phyloP scores from a whole-genome alignment of 805 yeast genomes.

The Debaryomyces hansenii region DNA sequence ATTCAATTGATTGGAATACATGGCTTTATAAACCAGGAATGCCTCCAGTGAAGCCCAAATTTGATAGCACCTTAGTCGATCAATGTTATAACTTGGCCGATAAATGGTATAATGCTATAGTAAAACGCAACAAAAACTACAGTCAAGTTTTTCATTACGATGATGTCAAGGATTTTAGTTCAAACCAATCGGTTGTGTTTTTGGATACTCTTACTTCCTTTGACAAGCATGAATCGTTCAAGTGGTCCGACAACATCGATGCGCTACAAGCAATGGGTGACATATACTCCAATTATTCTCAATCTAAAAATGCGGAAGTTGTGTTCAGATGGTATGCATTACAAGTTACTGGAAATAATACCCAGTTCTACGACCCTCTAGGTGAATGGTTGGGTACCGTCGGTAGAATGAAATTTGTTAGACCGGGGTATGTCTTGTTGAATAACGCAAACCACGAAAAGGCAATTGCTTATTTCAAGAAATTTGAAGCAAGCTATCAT shows the following conservation, averaged over 20 bases:
- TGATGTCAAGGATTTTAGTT: slow-evolving; percentile 60
- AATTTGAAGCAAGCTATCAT: slow-evolving; percentile 64
- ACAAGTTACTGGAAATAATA: slow-evolving; percentile 54
- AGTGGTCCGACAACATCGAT: slow-evolving; percentile 36
- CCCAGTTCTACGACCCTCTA: slow-evolving; percentile 47
- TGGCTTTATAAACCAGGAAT: slow-evolving; percentile 85
- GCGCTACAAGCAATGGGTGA: slow-evolving; percentile 32
- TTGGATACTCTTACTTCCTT: slow-evolving; percentile 63
- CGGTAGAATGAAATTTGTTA: slow-evolving; percentile 91
- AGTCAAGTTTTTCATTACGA: slow-evolving; percentile 34
- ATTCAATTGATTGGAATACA: slow-evolving; percentile 76
- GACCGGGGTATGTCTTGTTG: slow-evolving; percentile 77
- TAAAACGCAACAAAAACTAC: slow-evolving; percentile 13
- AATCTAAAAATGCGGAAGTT: slow-evolving; percentile 76
- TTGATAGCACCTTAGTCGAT: slow-evolving; percentile 77
- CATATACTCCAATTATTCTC: slow-evolving; percentile 40
- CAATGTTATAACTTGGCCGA: slow-evolving; percentile 65
- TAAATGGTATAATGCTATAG: slow-evolving; percentile 55
- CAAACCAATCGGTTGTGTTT: slow-evolving; percentile 80
- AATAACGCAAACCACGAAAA: slow-evolving; percentile 61
- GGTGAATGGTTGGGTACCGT: slow-evolving; percentile 89
- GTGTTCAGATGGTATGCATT: slow-evolving; percentile 74
- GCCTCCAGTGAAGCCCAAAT: slow-evolving; percentile 79
- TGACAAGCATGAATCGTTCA: slow-evolving; percentile 39
- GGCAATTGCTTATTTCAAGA: slow-evolving; percentile 66